These are phyloP conservation scores for Mycena sanguinolenta DNA, from an alignment of 768 basidiomycete species.

Conservation along the genomic window DNA sequence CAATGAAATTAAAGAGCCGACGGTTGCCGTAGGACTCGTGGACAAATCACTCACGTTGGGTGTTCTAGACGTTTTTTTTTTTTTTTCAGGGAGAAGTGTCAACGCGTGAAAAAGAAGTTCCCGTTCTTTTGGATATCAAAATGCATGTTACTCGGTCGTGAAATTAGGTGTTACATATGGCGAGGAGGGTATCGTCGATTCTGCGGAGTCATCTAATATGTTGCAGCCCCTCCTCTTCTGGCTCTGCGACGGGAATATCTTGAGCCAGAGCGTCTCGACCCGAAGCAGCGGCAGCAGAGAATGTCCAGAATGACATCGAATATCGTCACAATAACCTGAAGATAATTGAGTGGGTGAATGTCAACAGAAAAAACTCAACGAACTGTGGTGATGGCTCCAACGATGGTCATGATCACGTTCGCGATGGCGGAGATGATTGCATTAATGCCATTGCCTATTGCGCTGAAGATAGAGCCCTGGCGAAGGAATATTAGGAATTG, in stretches of 20 bases:
- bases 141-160: background rate
- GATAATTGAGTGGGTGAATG: background rate
- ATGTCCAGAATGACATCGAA: constrained; percentile 72
- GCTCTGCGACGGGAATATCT: constrained; percentile 2
- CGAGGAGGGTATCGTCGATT: constrained; percentile 1
- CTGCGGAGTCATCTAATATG: background rate
- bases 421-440: constrained; percentile 74
- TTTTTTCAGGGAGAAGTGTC: too few relatives aligned
- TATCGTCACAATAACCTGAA: constrained; percentile 74
- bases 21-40: too few relatives aligned
- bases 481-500: background rate
- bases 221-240: background rate
- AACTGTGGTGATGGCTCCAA: constrained; percentile 71
- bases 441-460: constrained; percentile 73
- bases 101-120: too few relatives aligned
- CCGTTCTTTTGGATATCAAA: too few relatives aligned
- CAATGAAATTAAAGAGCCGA: too few relatives aligned
- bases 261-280: constrained; percentile 41
- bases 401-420: constrained; percentile 69
- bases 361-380: constrained; percentile 37
- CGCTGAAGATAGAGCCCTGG: constrained; percentile 55
- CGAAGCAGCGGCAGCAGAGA: constrained; percentile 62
- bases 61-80: too few relatives aligned
- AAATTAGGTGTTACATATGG: background rate
- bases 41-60: too few relatives aligned